phyloP scores from a whole-genome alignment of 1,139 yeast genomes.

The Pichia sp. region DNA sequence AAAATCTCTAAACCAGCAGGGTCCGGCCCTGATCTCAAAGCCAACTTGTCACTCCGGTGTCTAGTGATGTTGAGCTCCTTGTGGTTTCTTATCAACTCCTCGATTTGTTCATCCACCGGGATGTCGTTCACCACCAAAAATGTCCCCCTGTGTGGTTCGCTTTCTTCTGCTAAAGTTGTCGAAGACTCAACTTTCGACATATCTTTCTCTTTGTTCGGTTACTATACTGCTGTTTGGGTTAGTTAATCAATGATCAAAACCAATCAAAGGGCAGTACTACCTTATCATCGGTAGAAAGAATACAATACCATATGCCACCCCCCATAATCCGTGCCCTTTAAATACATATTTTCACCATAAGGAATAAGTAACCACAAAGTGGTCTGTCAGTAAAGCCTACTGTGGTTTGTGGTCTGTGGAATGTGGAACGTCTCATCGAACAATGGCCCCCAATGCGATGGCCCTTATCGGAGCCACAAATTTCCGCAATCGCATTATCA shows the following conservation, averaged over 20 bases:
- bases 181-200: neutral
- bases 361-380: neutral
- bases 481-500: neutral
- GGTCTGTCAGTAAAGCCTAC: neutral
- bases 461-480: neutral
- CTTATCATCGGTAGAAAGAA: no score
- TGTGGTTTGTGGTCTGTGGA: no score
- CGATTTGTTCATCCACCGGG: slow-evolving; percentile 20
- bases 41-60: slow-evolving; percentile 1
- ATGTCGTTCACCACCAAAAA: slow-evolving; percentile 7
- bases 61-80: slow-evolving; percentile 17
- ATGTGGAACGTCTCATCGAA: no score
- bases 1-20: slow-evolving; percentile 34
- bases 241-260: no score
- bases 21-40: slow-evolving; percentile 24
- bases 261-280: no score
- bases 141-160: neutral
- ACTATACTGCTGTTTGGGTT: no score
- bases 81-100: slow-evolving; percentile 14
- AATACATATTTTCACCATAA: neutral
- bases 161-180: neutral
- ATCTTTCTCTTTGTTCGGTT: no score
- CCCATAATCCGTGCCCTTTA: neutral
- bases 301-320: neutral
- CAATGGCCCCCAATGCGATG: no score